Conservation (phyloP, 208 protist species). For the Leishmania gerbilli region DNA sequence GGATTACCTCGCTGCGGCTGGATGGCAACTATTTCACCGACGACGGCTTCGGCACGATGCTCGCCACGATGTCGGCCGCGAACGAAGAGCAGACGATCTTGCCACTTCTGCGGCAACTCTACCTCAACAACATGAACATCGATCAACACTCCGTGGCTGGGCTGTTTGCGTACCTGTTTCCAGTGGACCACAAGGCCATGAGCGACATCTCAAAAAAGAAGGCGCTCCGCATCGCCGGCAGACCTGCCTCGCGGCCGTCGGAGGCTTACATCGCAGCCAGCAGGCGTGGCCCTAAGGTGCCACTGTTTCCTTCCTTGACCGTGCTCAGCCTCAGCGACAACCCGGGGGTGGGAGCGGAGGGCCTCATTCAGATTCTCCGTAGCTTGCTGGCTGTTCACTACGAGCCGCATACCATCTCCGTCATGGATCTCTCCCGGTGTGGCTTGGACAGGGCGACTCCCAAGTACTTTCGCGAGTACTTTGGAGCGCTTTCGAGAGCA, state of each 20-base stretch:
- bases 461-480: conserved; percentile 52
- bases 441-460: conserved; percentile 41
- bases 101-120: conserved; percentile 70
- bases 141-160: conserved; percentile 54
- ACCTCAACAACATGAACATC: conserved; percentile 87
- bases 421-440: conserved; percentile 80
- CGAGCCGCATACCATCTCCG: conserved; percentile 39
- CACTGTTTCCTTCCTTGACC: conserved; percentile 67
- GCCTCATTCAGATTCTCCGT: conserved; percentile 60
- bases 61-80: conserved; percentile 58
- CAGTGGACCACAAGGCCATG: conserved; percentile 42
- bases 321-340: conserved; percentile 85
- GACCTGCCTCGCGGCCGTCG: conserved; percentile 26
- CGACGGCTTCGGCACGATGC: conserved; percentile 71
- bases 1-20: conserved; percentile 76
- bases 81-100: conserved; percentile 55
- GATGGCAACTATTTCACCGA: conserved; percentile 87
- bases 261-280: conserved; percentile 40
- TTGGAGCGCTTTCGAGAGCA: conserved; percentile 34
- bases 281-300: conserved; percentile 28
- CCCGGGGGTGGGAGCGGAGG: conserved; percentile 53
- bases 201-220: conserved; percentile 3
- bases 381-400: conserved; percentile 63
- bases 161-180: conserved; percentile 76
- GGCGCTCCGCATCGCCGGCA: conserved; percentile 16